Evolutionary conservation across 2,329 filamentous ascomycete species (phyloP).

Genomic region (Karstenula rhodostoma): DNA sequence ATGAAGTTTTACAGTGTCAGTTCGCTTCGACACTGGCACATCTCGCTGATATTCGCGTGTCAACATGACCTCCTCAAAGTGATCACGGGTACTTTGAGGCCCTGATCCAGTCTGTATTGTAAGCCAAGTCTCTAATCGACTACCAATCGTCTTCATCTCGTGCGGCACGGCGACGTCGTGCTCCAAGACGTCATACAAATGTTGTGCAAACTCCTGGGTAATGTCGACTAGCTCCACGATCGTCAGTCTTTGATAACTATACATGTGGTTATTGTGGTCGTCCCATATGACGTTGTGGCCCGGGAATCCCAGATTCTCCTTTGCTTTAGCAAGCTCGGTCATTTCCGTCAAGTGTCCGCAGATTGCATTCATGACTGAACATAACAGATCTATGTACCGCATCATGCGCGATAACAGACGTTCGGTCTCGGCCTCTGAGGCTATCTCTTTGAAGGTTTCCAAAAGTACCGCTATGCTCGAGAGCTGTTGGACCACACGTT

Average conservation of each 20-base stretch:
- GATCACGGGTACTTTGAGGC: slow-evolving; percentile 24
- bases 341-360: slow-evolving; percentile 34
- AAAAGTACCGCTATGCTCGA: slow-evolving; percentile 23
- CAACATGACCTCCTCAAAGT: slow-evolving; percentile 37
- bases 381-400: slow-evolving; percentile 34
- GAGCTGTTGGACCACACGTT: slow-evolving; percentile 26
- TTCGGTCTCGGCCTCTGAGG: slow-evolving; percentile 15
- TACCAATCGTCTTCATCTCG: slow-evolving; percentile 32
- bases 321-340: slow-evolving; percentile 29
- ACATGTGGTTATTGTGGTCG: slow-evolving; percentile 34
- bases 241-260: slow-evolving; percentile 24
- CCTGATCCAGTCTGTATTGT: slow-evolving; percentile 27
- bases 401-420: slow-evolving; percentile 18
- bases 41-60: slow-evolving; percentile 34
- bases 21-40: slow-evolving; percentile 14
- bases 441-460: slow-evolving; percentile 22
- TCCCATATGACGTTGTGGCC: slow-evolving; percentile 32
- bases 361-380: slow-evolving; percentile 30
- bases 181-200: slow-evolving; percentile 29
- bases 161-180: slow-evolving; percentile 18
- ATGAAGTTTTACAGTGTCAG: slow-evolving; percentile 30
- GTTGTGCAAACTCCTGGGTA: slow-evolving; percentile 33
- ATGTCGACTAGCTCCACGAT: slow-evolving; percentile 28
- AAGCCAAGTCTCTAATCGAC: slow-evolving; percentile 30
- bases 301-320: slow-evolving; percentile 15